Evolutionary conservation across 176 grass and related monocot species (phyloP).

Genomic region (Oryza officinalis): DNA sequence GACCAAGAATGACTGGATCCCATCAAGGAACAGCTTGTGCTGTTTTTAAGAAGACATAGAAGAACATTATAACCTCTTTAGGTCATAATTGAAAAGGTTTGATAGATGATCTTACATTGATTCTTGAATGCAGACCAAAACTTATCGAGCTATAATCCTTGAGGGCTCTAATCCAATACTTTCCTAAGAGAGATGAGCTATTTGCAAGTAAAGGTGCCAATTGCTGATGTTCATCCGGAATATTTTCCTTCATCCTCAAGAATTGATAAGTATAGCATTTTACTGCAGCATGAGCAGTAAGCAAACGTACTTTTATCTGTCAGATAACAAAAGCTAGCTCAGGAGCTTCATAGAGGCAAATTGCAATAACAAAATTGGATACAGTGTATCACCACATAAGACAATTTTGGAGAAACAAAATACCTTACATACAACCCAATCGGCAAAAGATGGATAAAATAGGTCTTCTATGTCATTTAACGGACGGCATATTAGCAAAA

Average conservation of each 20-base stretch:
- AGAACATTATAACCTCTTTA: conserved; percentile 12
- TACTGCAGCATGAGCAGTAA: conserved; percentile 93
- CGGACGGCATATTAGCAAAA: conserved; percentile 77
- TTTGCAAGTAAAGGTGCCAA: conserved; percentile 73
- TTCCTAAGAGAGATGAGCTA: conserved; percentile 69
- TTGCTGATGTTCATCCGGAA: conserved; percentile 83
- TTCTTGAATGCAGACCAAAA: conserved; percentile 78
- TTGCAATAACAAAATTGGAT: conserved; percentile 43
- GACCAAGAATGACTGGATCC: conserved; percentile 84
- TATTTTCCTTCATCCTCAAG: conserved; percentile 65
- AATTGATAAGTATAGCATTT: conserved; percentile 89
- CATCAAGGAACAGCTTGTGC: conserved; percentile 98
- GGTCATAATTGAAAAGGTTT: conserved; percentile 25
- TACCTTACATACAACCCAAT: conserved; percentile 99
- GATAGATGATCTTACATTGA: conserved; percentile 60
- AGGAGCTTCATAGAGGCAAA: conserved; percentile 30
- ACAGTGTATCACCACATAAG: conserved; percentile 12
- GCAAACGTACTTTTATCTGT: conserved; percentile 88
- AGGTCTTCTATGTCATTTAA: conserved; percentile 86
- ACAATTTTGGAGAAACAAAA: conserved; percentile 22
- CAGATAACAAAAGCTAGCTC: conserved; percentile 30
- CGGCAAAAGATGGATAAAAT: conserved; percentile 95
- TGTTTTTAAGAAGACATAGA: conserved; percentile 42
- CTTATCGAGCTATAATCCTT: conserved; percentile 83
- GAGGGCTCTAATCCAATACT: conserved; percentile 85